phyloP scores from a whole-genome alignment of 352 stramenopile genomes.

The Thalassiosira sp. region DNA sequence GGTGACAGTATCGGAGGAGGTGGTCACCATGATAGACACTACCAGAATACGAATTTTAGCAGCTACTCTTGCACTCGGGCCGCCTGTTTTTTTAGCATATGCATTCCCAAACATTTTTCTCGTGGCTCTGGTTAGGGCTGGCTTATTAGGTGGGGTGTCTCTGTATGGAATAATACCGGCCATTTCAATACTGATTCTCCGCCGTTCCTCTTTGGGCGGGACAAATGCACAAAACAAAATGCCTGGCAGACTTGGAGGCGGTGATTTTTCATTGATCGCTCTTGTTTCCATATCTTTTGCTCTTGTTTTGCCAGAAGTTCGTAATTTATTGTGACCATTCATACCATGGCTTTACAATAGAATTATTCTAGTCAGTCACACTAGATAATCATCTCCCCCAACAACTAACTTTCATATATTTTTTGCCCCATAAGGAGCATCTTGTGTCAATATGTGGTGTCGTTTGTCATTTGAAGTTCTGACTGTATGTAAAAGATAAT shows the following conservation, averaged over 20 bases:
- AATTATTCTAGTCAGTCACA: too few species aligned
- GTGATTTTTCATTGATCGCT: conserved; percentile 32
- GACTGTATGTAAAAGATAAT: too few species aligned
- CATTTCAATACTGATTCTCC: conserved; percentile 51
- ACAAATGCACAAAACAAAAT: conserved; percentile 23
- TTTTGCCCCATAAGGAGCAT: too few species aligned
- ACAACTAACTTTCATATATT: too few species aligned
- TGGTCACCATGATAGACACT: not conserved
- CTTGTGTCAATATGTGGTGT: too few species aligned
- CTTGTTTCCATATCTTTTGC: conserved; percentile 45
- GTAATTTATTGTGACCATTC: conserved; percentile 11
- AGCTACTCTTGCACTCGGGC: conserved; percentile 48
- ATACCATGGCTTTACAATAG: too few species aligned
- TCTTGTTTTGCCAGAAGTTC: conserved; percentile 52
- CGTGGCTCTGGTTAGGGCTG: conserved; percentile 66
- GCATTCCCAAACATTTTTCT: conserved; percentile 70
- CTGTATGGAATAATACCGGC: conserved; percentile 77
- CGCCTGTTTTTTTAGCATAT: conserved; percentile 61
- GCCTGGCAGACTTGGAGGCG: conserved; percentile 50
- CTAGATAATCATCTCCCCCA: too few species aligned
- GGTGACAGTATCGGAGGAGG: not conserved
- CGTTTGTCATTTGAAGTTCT: too few species aligned
- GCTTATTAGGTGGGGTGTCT: conserved; percentile 70
- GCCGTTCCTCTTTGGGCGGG: conserved; percentile 19
- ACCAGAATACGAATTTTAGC: conserved; percentile 30